phyloP scores from a whole-genome alignment of 768 basidiomycete genomes.

The Zangia roseola region DNA sequence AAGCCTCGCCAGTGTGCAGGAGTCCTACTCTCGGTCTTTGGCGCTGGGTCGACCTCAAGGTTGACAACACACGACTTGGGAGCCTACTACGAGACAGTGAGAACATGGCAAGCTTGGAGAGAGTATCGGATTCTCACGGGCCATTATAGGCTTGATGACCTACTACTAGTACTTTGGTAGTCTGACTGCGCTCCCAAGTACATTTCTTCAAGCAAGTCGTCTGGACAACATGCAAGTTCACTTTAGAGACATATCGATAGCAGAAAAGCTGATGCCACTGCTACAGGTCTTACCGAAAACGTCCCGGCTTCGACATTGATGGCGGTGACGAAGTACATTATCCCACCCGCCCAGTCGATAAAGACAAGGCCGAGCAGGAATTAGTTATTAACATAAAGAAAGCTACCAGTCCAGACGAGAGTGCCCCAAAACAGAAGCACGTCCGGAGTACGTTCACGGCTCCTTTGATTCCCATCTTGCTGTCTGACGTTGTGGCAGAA shows the following conservation, averaged over 20 bases:
- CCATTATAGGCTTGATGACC: neutral
- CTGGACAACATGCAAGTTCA: constrained; percentile 27
- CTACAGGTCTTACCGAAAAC: constrained; percentile 34
- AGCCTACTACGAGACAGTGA: constrained; percentile 13
- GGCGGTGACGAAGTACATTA: constrained; percentile 79
- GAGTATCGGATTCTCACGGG: constrained; percentile 21
- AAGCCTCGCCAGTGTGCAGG: constrained; percentile 16
- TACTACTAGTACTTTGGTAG: no score
- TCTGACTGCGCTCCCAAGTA: no score
- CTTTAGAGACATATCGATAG: neutral
- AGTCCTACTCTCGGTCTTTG: constrained; percentile 7
- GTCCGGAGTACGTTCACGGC: constrained; percentile 77
- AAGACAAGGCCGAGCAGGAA: constrained; percentile 96
- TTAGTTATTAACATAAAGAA: constrained; percentile 97
- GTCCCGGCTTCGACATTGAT: constrained; percentile 62
- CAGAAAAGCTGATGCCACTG: constrained; percentile 8
- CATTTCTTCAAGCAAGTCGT: no score
- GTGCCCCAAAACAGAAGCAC: constrained; percentile 98
- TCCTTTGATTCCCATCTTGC: constrained; percentile 6
- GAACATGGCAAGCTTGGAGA: constrained; percentile 13
- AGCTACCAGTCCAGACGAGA: constrained; percentile 92
- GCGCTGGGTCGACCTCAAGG: constrained; percentile 9
- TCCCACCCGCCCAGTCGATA: constrained; percentile 96
- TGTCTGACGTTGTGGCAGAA: constrained; percentile 50
- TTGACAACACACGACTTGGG: constrained; percentile 5